Conservation (phyloP, 2,329 filamentous ascomycete species). For the Aspergillus flavus region DNA sequence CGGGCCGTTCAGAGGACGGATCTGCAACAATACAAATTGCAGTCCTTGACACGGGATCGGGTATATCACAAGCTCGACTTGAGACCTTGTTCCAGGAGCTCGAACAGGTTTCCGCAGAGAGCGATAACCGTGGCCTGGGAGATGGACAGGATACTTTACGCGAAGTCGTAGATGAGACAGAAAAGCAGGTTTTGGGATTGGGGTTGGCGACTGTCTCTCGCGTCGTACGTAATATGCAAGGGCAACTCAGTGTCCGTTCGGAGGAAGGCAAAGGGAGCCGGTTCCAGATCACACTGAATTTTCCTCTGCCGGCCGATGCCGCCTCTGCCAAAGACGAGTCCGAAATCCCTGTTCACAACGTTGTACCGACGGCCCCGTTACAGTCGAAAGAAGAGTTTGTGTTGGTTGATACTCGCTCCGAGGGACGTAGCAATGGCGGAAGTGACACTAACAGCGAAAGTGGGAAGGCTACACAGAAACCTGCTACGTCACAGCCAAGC, state of each 20-base stretch:
- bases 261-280: constrained; percentile 79
- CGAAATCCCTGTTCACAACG: constrained; percentile 19
- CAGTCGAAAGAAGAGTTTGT: constrained; percentile 40
- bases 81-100: constrained; percentile 64
- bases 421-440: constrained; percentile 22
- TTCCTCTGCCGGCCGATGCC: constrained; percentile 58
- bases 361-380: neutral
- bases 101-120: constrained; percentile 66
- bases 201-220: constrained; percentile 87
- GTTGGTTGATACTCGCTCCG: constrained; percentile 34
- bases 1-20: constrained; percentile 48
- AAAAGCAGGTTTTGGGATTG: constrained; percentile 66
- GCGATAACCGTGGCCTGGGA: constrained; percentile 49
- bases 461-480: neutral
- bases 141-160: constrained; percentile 25
- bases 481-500: neutral
- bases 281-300: constrained; percentile 79
- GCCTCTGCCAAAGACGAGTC: constrained; percentile 27
- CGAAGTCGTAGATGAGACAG: neutral
- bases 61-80: constrained; percentile 60
- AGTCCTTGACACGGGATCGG: constrained; percentile 74
- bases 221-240: constrained; percentile 86
- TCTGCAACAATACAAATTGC: constrained; percentile 72
- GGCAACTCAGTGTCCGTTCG: constrained; percentile 80
- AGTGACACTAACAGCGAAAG: constrained; percentile 23